These are phyloP conservation scores for Raphanus raphanistrum DNA, from an alignment of 345 rosid species.

Conservation along the genomic window DNA sequence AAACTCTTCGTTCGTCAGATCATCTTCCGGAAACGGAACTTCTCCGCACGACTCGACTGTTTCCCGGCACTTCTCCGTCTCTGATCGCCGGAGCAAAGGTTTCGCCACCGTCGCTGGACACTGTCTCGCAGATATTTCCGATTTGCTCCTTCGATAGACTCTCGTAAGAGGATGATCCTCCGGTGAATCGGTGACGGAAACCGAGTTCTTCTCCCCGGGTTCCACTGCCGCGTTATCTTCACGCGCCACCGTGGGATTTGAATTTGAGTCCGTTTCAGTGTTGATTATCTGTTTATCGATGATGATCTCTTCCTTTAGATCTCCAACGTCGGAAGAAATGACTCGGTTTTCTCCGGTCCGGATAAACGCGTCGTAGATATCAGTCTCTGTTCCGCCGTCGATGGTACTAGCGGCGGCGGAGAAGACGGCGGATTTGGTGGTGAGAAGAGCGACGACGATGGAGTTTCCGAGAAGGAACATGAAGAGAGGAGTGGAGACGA, in stretches of 20 bases:
- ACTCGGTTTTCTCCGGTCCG: constrained; percentile 39
- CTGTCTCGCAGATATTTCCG: constrained; percentile 33
- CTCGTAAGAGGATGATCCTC: constrained; percentile 5
- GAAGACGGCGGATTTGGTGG: constrained; percentile 52
- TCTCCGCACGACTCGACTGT: neutral
- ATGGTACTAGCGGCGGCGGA: constrained; percentile 18
- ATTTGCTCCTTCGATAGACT: constrained; percentile 43
- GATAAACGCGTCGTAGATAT: constrained; percentile 47
- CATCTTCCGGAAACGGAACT: constrained; percentile 38
- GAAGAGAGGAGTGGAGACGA: constrained; percentile 55
- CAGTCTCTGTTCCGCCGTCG: constrained; percentile 30
- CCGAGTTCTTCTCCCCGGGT: neutral
- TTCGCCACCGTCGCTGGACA: constrained; percentile 2
- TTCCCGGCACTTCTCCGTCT: constrained; percentile 45
- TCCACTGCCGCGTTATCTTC: constrained; percentile 5
- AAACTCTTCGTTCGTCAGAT: constrained; percentile 73
- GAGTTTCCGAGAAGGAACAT: constrained; percentile 61
- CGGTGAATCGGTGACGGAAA: neutral
- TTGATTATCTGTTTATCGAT: constrained; percentile 33
- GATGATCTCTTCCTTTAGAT: constrained; percentile 44
- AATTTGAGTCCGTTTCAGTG: neutral
- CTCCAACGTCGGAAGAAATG: neutral
- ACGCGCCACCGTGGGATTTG: constrained; percentile 29
- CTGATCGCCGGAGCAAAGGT: constrained; percentile 51
- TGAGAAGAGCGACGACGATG: constrained; percentile 56